A percentile compares a stretch with the other conserved stretches of the same genome.
These are phyloP conservation scores for Dorcoceras hygrometricum DNA, from an alignment of 257 asterid species.

Conservation along the genomic window DNA sequence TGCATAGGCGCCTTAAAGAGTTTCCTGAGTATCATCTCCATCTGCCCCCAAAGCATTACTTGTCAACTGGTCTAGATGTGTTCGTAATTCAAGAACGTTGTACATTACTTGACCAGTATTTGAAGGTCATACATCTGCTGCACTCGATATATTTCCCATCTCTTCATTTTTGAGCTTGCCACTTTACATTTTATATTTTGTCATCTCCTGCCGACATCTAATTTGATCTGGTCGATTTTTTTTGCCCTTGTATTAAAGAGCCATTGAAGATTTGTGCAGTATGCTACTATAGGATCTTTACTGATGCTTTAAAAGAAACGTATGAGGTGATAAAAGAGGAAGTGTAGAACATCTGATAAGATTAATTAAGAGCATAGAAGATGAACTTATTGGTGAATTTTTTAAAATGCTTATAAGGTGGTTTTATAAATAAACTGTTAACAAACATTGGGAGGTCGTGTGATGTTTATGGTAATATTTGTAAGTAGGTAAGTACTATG, in stretches of 20 bases:
- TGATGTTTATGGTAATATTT: no score
- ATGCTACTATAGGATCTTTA: slow-evolving; percentile 6
- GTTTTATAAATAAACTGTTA: background rate
- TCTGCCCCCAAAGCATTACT: slow-evolving; percentile 97
- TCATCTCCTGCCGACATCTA: background rate
- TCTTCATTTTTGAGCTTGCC: background rate
- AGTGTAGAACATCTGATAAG: no score
- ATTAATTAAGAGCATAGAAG: no score
- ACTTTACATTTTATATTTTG: background rate
- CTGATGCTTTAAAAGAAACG: slow-evolving; percentile 18
- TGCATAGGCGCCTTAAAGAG: slow-evolving; percentile 93
- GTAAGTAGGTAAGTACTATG: no score
- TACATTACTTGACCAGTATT: slow-evolving; percentile 78
- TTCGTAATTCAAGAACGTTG: slow-evolving; percentile 81
- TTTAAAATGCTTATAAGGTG: slow-evolving; percentile 12
- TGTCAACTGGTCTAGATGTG: slow-evolving; percentile 82
- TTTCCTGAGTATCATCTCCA: slow-evolving; percentile 85
- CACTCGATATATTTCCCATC: slow-evolving; percentile 16
- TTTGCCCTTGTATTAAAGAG: background rate
- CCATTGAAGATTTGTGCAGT: slow-evolving; percentile 6
- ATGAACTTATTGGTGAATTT: background rate
- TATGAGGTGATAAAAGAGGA: slow-evolving; percentile 6
- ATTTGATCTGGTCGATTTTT: background rate
- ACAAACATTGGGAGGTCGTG: no score
- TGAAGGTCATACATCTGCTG: slow-evolving; percentile 61